A percentile compares a stretch with the other conserved stretches of the same genome.
Conservation (phyloP, 2,329 filamentous ascomycete species). For the Endocalyx cinctus region DNA sequence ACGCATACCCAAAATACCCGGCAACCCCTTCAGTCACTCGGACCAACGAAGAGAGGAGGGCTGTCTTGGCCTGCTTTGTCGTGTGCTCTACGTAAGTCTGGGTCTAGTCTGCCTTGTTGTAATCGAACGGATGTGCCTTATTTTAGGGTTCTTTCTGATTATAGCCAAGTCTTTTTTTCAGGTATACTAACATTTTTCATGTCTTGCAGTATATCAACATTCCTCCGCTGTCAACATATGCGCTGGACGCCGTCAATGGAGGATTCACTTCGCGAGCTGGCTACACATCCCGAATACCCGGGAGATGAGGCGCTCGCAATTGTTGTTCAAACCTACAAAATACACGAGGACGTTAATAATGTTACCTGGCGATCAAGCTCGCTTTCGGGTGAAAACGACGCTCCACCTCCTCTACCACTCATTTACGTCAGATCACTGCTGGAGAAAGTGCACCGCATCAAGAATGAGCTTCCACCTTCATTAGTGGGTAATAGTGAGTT, state of each 20-base stretch:
- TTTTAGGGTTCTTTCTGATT: too few relatives aligned
- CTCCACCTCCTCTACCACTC: slow-evolving; percentile 11
- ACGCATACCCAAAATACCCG: slow-evolving; percentile 10
- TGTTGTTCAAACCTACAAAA: slow-evolving; percentile 17
- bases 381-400: slow-evolving; percentile 10
- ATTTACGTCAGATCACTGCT: slow-evolving; percentile 27
- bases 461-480: slow-evolving; percentile 16
- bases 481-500: slow-evolving; percentile 26
- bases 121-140: not conserved
- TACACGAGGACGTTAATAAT: slow-evolving; percentile 20
- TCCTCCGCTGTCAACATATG: slow-evolving; percentile 28
- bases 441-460: slow-evolving; percentile 20
- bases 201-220: slow-evolving; percentile 18
- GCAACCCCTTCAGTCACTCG: slow-evolving; percentile 13
- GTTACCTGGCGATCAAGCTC: slow-evolving; percentile 16
- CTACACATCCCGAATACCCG: slow-evolving; percentile 38
- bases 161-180: too few relatives aligned
- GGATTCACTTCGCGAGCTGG: slow-evolving; percentile 46
- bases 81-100: slow-evolving; percentile 24
- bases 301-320: slow-evolving; percentile 45
- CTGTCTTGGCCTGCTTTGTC: slow-evolving; percentile 22
- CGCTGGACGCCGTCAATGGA: slow-evolving; percentile 57
- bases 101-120: not conserved
- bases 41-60: slow-evolving; percentile 29
- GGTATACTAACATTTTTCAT: too few relatives aligned